Conservation (phyloP, 768 basidiomycete species). For the Mycena latifolia region DNA sequence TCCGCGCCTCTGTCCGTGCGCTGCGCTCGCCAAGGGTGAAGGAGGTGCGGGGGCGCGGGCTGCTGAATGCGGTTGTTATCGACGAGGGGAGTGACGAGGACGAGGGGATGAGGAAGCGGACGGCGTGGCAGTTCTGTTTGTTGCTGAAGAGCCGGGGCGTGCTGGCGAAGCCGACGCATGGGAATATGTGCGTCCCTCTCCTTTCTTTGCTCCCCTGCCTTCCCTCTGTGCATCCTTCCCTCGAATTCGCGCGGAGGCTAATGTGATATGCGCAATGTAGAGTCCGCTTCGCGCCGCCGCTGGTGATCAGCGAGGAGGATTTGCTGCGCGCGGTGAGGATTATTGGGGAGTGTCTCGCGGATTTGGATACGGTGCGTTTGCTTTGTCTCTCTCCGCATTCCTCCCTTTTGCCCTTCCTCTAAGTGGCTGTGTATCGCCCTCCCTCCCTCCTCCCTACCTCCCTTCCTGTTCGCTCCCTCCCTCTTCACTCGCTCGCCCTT, state of each 20-base stretch:
- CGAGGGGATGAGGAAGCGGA: too few species aligned
- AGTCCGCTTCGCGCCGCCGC: slow-evolving; percentile 95
- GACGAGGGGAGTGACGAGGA: slow-evolving; percentile 83
- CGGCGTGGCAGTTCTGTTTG: slow-evolving; percentile 97
- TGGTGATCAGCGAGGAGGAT: slow-evolving; percentile 94
- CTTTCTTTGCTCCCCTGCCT: too few species aligned
- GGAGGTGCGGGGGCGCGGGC: slow-evolving; percentile 86
- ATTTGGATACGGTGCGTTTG: slow-evolving; percentile 79
- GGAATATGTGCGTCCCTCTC: slow-evolving; percentile 80
- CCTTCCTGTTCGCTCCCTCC: too few species aligned
- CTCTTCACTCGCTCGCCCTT: too few species aligned
- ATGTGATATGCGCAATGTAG: too few species aligned
- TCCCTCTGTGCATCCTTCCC: too few species aligned
- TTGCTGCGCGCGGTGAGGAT: slow-evolving; percentile 78
- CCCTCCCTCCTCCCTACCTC: too few species aligned
- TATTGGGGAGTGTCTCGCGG: slow-evolving; percentile 81
- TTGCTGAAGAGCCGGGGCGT: slow-evolving; percentile 92
- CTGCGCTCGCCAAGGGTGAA: slow-evolving; percentile 80
- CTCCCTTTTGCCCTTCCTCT: too few species aligned
- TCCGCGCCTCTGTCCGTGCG: slow-evolving; percentile 73
- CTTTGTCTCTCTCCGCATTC: too few species aligned
- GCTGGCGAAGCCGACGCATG: slow-evolving; percentile 96
- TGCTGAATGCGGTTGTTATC: slow-evolving; percentile 95
- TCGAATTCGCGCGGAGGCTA: too few species aligned
- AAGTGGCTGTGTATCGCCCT: too few species aligned